Evolutionary conservation across 73 alveolate species (phyloP).

Genomic region (Paramecium tetraurelia): DNA sequence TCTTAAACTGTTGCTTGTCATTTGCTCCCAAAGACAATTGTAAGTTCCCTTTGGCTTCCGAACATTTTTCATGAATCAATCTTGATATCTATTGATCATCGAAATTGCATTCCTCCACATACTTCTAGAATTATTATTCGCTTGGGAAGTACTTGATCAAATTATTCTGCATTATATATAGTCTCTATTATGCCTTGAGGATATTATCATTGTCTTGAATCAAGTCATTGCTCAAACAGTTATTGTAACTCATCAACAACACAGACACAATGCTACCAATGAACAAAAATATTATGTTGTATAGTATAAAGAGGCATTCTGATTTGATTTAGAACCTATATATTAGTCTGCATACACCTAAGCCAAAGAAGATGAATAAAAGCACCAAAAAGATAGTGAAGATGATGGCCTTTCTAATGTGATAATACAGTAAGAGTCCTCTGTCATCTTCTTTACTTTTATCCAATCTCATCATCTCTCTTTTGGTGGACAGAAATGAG

Average conservation of each 20-base stretch:
- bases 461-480: slow-evolving; percentile 39
- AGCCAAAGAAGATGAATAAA: not conserved
- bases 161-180: not conserved
- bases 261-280: not conserved
- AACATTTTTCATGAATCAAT: not conserved
- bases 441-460: not conserved
- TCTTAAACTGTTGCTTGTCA: not conserved
- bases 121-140: not conserved
- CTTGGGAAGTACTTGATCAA: slow-evolving; percentile 30
- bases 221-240: slow-evolving; percentile 4
- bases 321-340: not conserved
- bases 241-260: not conserved
- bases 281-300: not conserved
- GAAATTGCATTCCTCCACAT: not conserved
- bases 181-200: not conserved
- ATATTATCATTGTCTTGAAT: slow-evolving; percentile 32
- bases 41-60: not conserved
- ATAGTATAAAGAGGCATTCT: not conserved
- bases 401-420: not conserved
- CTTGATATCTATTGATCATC: not conserved
- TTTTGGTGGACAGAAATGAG: slow-evolving; percentile 14
- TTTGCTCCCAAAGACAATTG: not conserved
- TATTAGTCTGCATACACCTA: not conserved
- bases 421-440: not conserved
- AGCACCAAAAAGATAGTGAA: not conserved